Evolutionary conservation across 2,329 filamentous ascomycete species (phyloP), one percentile per base, ranked within the genome.

Genomic region (Aspergillus aculeatinus): DNA sequence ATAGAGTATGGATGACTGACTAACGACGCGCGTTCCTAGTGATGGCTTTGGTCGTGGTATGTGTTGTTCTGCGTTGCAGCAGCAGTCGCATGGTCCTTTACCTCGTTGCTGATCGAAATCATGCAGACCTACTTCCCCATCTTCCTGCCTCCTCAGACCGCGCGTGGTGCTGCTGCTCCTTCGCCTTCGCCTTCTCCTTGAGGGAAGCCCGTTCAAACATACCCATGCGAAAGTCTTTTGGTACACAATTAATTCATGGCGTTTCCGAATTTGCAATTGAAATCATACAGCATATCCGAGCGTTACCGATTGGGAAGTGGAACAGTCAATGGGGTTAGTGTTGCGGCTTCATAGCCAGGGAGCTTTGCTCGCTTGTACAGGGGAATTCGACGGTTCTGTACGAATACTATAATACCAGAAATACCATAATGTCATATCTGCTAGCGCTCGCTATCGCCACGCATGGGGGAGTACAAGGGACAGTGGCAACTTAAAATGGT

Each of bases 111-210:
- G 63, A 65, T 65, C 33, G 42, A 48, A 14, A 2, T 11, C 14
- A n/a, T 79, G 33, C 63, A 81, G 85, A 82, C 83, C 48, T 89
- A 89, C 68, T 82, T 89, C 74, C 86, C 85, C 16, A 77, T 89
- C 55, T 87, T 89, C 74, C 72, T 89, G 58, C 87, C 87, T 53
- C 83, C 86, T 12, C 73, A 80, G 50, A 73, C 77, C 31, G 73
- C 63, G 35, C 60, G 61, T 19, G 67, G 65, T 51, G 64, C 63
- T 54, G 64, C 67, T 23, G 82, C 81, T 29, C 77, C 83, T 31
- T 71, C 81, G 61, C 79, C 82, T 31, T 77, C 76, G 48, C 63
- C 61, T 42, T 63, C 63, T 33, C 58, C 66, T 39, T 68, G 54
- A 57, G 52, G 48, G 54, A n/a, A 44, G 4, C 21, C 47, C 14